Conservation (phyloP, 192 early-diverging fungal species). For the Coemansia sp. region DNA sequence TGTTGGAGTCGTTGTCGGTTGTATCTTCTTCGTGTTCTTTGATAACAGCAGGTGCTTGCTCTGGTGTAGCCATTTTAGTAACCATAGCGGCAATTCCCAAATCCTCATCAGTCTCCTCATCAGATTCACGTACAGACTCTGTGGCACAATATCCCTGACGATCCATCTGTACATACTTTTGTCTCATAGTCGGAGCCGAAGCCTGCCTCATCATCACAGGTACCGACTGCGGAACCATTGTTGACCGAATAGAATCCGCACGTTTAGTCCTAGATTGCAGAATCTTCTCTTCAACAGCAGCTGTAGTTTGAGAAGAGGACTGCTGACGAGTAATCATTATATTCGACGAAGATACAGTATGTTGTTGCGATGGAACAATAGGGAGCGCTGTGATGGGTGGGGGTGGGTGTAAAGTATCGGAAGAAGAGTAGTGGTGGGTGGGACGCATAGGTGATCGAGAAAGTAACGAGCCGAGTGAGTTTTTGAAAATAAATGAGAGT, state of each 20-base stretch:
- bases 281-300: neutral
- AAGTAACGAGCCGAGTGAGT: slow-evolving; percentile 33
- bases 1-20: neutral
- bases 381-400: neutral
- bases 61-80: slow-evolving; percentile 6
- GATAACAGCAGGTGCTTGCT: neutral
- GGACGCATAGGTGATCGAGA: slow-evolving; percentile 6
- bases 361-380: too few species aligned
- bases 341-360: neutral
- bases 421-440: neutral
- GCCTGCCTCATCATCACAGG: slow-evolving; percentile 4
- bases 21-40: neutral
- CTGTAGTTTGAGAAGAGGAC: neutral
- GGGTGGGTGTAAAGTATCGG: neutral
- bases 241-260: slow-evolving; percentile 4
- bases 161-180: neutral
- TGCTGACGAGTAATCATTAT: slow-evolving; percentile 1
- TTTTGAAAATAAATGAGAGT: slow-evolving; percentile 22
- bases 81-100: slow-evolving; percentile 37
- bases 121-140: neutral
- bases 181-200: neutral
- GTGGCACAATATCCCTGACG: neutral
- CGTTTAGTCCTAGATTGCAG: neutral
- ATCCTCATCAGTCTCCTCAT: slow-evolving; percentile 39
- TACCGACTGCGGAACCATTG: neutral